Evolutionary conservation across 2,329 filamentous ascomycete species (phyloP).

Genomic region (Pestalotiopsis sp.): DNA sequence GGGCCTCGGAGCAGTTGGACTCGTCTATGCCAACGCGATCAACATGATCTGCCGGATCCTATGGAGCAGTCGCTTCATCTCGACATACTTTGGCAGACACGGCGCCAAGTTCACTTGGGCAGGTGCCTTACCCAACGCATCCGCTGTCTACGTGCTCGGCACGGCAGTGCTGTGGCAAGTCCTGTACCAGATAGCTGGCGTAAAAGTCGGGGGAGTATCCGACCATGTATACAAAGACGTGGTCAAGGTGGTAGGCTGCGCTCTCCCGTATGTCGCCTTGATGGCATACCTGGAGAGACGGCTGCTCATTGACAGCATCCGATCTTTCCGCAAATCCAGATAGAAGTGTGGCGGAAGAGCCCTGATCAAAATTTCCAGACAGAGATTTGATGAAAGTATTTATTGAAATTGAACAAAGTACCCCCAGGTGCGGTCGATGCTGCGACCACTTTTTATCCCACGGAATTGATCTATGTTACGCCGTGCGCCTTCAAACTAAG

Average conservation of each 20-base stretch:
- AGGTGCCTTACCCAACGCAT: constrained; percentile 45
- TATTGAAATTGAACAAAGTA: background rate
- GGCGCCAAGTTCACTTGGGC: constrained; percentile 42
- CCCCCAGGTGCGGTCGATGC: background rate
- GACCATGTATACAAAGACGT: constrained; percentile 40
- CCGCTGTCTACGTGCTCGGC: constrained; percentile 45
- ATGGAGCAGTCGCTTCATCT: constrained; percentile 80
- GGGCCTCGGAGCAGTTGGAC: constrained; percentile 72
- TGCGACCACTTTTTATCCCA: too few species aligned
- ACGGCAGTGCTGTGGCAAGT: constrained; percentile 44
- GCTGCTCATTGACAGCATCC: background rate
- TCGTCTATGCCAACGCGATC: constrained; percentile 85
- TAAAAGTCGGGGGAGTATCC: constrained; percentile 32
- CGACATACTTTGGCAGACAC: constrained; percentile 57
- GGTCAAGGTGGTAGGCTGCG: constrained; percentile 50
- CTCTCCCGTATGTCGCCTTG: constrained; percentile 53
- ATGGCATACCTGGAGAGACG: constrained; percentile 40
- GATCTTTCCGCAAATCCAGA: constrained; percentile 1
- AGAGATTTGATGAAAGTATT: background rate
- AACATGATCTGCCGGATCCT: constrained; percentile 86
- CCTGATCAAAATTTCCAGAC: background rate
- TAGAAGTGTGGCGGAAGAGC: background rate
- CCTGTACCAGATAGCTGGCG: constrained; percentile 23
- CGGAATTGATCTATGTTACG: background rate
- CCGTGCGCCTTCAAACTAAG: background rate